phyloP scores from a whole-genome alignment of 495 filamentous ascomycete species.

The Aspergillus bridgeri region DNA sequence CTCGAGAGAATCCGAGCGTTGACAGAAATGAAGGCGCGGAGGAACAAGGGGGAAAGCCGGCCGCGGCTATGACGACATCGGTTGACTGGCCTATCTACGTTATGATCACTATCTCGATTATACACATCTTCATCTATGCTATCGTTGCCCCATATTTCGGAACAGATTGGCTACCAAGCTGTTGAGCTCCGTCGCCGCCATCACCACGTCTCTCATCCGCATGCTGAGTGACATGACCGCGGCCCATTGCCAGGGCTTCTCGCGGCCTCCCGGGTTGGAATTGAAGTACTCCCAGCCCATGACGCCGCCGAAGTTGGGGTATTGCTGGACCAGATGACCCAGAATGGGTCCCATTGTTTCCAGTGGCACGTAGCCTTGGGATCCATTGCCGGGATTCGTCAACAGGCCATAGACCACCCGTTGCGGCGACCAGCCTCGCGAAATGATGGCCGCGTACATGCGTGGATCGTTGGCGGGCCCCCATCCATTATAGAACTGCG shows the following conservation, averaged over 20 bases:
- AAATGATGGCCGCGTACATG: conserved; percentile 64
- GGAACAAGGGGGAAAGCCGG: not conserved
- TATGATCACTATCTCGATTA: too few species aligned
- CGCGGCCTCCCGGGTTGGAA: conserved; percentile 52
- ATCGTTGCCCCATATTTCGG: conserved; percentile 32
- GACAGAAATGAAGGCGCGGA: not conserved
- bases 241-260: conserved; percentile 70
- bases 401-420: conserved; percentile 71
- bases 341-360: conserved; percentile 46
- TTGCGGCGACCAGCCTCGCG: conserved; percentile 57
- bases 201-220: conserved; percentile 42
- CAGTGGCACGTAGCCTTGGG: conserved; percentile 51
- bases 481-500: conserved; percentile 84
- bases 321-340: conserved; percentile 45
- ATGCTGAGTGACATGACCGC: conserved; percentile 53
- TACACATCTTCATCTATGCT: conserved; percentile 9
- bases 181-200: conserved; percentile 16
- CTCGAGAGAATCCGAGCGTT: not conserved
- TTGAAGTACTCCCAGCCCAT: conserved; percentile 92
- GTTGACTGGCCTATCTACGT: too few species aligned
- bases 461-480: conserved; percentile 56
- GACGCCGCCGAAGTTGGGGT: conserved; percentile 69
- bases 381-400: conserved; percentile 66
- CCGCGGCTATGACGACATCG: not conserved
- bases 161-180: conserved; percentile 26